phyloP scores from a whole-genome alignment of 2,329 filamentous ascomycete genomes.

The Cercospora brassicicola region DNA sequence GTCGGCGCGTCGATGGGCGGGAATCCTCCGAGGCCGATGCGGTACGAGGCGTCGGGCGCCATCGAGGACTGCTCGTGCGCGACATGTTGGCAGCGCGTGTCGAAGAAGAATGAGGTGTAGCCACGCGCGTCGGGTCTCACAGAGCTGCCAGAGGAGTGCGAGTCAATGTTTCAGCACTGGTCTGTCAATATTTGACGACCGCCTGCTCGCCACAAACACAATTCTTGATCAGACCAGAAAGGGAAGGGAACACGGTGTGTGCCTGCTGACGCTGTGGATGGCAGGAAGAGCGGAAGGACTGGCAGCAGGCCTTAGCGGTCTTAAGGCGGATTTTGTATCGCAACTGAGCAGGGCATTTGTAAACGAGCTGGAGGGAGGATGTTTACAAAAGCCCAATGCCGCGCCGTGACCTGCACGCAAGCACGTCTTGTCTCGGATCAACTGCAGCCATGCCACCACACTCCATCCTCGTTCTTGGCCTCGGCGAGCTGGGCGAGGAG shows the following conservation, averaged over 20 bases:
- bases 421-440: background rate
- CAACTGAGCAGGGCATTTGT: background rate
- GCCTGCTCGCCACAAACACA: background rate
- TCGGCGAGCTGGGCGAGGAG: constrained; percentile 64
- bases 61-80: background rate
- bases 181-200: background rate
- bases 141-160: background rate
- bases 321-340: background rate
- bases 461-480: constrained; percentile 61
- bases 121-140: background rate
- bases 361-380: background rate
- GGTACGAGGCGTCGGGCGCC: constrained; percentile 5
- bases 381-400: background rate
- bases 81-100: constrained; percentile 1
- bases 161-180: background rate
- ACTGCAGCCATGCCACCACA: background rate
- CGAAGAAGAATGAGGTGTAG: background rate
- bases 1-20: background rate
- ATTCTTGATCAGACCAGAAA: background rate
- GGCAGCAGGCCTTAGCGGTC: background rate
- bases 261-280: background rate
- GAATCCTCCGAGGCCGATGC: constrained; percentile 1
- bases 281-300: background rate
- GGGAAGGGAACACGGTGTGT: background rate
- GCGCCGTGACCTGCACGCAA: background rate